Conservation (phyloP, 1,139 yeast species). For the Candida neerlandica region DNA sequence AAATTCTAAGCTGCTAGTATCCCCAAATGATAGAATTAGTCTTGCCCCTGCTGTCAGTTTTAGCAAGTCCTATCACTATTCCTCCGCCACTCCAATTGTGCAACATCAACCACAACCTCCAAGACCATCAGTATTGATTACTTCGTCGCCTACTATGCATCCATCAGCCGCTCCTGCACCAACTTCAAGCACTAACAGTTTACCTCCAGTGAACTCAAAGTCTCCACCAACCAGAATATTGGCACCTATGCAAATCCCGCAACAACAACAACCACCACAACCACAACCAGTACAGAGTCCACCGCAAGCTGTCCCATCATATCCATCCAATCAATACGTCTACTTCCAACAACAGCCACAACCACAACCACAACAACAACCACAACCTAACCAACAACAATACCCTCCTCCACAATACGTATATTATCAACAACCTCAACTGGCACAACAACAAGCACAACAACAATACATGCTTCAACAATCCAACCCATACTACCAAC, state of each 20-base stretch:
- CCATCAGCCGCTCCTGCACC: not conserved
- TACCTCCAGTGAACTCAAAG: not conserved
- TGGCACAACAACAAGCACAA: not conserved
- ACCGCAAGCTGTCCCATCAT: not conserved
- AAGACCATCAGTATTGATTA: not conserved
- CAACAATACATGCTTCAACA: not conserved
- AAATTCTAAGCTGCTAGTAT: not conserved
- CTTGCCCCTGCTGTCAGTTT: not conserved
- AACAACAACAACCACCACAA: not conserved
- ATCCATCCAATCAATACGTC: not conserved
- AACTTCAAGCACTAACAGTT: not conserved
- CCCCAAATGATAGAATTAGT: conserved; percentile 2
- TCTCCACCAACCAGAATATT: conserved; percentile 1
- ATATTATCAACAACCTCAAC: not conserved
- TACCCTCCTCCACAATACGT: not conserved
- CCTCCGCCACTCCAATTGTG: not conserved
- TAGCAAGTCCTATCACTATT: not conserved
- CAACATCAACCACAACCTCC: not conserved
- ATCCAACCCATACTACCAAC: not conserved
- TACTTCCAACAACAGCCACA: conserved; percentile 3
- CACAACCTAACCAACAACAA: not conserved
- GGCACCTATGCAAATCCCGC: conserved; percentile 4
- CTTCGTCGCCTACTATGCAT: not conserved
- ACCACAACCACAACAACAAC: conserved; percentile 1
- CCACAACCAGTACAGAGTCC: not conserved